Conservation (phyloP, 805 yeast genomes). For the Teunomyces aglyptinius region DNA sequence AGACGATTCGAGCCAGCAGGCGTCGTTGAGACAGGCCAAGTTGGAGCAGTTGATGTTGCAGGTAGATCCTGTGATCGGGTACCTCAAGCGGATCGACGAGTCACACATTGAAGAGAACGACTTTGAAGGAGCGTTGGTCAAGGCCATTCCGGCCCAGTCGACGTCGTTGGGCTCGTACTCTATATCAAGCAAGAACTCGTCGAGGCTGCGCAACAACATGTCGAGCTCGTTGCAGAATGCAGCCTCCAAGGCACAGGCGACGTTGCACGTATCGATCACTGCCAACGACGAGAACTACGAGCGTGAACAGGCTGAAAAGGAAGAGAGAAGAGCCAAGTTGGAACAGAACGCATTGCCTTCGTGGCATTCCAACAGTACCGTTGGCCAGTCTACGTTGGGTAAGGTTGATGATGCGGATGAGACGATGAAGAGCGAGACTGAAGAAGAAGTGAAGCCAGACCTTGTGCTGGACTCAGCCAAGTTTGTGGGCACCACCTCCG, state of each 20-base stretch:
- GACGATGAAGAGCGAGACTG: slow-evolving; percentile 14
- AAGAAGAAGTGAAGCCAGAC: slow-evolving; percentile 3
- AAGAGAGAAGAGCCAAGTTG: slow-evolving; percentile 66
- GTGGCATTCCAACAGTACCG: slow-evolving; percentile 93
- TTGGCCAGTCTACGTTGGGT: slow-evolving; percentile 65
- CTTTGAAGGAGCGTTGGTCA: slow-evolving; percentile 59
- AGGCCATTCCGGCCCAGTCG: slow-evolving; percentile 81
- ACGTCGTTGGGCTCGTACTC: slow-evolving; percentile 68
- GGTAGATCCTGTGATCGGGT: slow-evolving; percentile 81
- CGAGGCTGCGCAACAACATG: slow-evolving; percentile 29
- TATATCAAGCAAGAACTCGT: slow-evolving; percentile 44
- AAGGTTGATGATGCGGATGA: slow-evolving; percentile 51
- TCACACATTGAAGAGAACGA: slow-evolving; percentile 38
- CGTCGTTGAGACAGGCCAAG: slow-evolving; percentile 74
- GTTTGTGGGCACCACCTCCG: slow-evolving; percentile 3
- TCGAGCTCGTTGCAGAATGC: slow-evolving; percentile 41
- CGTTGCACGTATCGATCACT: slow-evolving; percentile 85
- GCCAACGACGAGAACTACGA: slow-evolving; percentile 78
- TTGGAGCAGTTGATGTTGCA: slow-evolving; percentile 84
- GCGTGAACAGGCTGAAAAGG: slow-evolving; percentile 62
- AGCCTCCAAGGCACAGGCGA: slow-evolving; percentile 70
- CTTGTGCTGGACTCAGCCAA: slow-evolving; percentile 7
- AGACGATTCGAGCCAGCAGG: slow-evolving; percentile 84
- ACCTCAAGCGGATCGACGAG: slow-evolving; percentile 57
- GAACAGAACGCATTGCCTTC: slow-evolving; percentile 94